phyloP scores from a whole-genome alignment of 805 yeast species.

The Pichia phayaonensis region DNA sequence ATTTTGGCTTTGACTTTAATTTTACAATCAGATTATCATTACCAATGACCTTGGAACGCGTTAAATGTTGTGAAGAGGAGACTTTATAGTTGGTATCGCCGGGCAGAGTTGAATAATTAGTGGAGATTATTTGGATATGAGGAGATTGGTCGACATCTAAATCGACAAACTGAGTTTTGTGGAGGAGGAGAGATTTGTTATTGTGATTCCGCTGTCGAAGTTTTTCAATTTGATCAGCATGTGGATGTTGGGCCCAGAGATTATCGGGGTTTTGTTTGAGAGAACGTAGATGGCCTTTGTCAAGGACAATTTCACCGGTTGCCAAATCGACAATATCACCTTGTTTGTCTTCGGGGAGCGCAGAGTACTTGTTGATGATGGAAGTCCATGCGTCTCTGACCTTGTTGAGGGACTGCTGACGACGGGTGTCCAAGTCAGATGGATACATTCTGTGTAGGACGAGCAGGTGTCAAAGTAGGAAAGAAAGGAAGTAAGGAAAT shows the following conservation, averaged over 20 bases:
- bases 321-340: conserved; percentile 56
- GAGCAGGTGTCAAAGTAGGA: too few relatives aligned
- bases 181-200: neutral
- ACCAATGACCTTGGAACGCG: conserved; percentile 5
- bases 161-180: neutral
- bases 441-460: neutral
- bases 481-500: neutral
- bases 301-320: conserved; percentile 56
- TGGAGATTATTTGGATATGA: neutral
- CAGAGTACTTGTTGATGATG: neutral
- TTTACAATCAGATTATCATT: neutral
- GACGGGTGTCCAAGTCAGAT: conserved; percentile 1
- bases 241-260: conserved; percentile 29
- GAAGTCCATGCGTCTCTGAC: neutral
- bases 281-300: conserved; percentile 62
- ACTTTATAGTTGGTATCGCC: conserved; percentile 1
- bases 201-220: neutral
- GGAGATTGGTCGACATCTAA: neutral
- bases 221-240: neutral
- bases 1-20: neutral
- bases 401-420: neutral
- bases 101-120: neutral
- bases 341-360: neutral
- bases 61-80: conserved; percentile 4
- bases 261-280: conserved; percentile 24